Evolutionary conservation across 345 rosid species (phyloP).

Genomic region (Eucalyptus decipiens): DNA sequence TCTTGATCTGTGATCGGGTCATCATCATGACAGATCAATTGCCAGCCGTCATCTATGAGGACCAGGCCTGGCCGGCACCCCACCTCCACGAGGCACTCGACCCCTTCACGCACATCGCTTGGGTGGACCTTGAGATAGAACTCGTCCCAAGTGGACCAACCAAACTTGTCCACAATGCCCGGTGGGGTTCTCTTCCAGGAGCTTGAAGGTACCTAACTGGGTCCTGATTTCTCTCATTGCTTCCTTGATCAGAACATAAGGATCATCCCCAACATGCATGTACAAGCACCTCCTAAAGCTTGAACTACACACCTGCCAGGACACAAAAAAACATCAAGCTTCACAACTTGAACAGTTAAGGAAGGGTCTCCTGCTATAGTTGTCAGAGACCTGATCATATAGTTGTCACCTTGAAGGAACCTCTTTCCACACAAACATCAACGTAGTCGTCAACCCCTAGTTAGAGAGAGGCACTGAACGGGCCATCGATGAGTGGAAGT

Average conservation of each 20-base stretch:
- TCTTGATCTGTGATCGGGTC: slow-evolving; percentile 54
- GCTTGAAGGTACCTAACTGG: slow-evolving; percentile 65
- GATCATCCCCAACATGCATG: slow-evolving; percentile 60
- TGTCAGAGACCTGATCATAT: not conserved
- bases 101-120: slow-evolving; percentile 56
- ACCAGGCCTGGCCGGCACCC: slow-evolving; percentile 89
- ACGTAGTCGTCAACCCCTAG: slow-evolving; percentile 49
- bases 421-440: slow-evolving; percentile 70
- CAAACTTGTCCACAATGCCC: slow-evolving; percentile 77
- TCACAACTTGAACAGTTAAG: not conserved
- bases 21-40: slow-evolving; percentile 62
- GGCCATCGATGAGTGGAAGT: slow-evolving; percentile 59
- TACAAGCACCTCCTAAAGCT: slow-evolving; percentile 36
- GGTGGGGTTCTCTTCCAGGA: slow-evolving; percentile 63
- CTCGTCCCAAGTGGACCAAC: slow-evolving; percentile 99
- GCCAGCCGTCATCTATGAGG: slow-evolving; percentile 93
- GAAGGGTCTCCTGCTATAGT: not conserved
- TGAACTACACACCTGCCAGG: not conserved
- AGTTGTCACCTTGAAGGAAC: slow-evolving; percentile 45
- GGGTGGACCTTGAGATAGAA: slow-evolving; percentile 85
- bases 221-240: slow-evolving; percentile 54
- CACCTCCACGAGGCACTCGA: slow-evolving; percentile 53
- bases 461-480: slow-evolving; percentile 64
- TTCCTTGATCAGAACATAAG: slow-evolving; percentile 48
- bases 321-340: not conserved